Evolutionary conservation across 805 yeast genomes (phyloP).

Genomic region (Starmerella bombi): DNA sequence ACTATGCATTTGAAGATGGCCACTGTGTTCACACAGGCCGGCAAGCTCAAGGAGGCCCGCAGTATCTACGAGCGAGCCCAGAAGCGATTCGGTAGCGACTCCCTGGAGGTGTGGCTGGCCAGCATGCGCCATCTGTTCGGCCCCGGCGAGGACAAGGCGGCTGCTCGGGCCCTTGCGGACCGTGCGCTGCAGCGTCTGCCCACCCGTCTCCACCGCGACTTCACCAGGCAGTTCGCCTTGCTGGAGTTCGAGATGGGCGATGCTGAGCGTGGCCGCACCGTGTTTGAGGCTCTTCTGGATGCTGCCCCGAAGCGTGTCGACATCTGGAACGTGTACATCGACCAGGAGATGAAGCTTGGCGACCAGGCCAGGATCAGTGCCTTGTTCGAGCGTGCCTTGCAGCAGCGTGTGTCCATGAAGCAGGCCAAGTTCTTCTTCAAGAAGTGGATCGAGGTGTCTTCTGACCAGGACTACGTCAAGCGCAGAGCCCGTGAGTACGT

Average conservation of each 20-base stretch:
- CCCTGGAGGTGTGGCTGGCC: slow-evolving; percentile 64
- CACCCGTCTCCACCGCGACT: slow-evolving; percentile 32
- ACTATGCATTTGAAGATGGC: slow-evolving; percentile 69
- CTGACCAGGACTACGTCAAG: slow-evolving; percentile 68
- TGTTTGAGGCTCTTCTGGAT: slow-evolving; percentile 80
- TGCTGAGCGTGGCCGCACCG: slow-evolving; percentile 84
- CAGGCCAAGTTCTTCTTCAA: slow-evolving; percentile 91
- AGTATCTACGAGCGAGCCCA: slow-evolving; percentile 50
- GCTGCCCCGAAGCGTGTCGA: slow-evolving; percentile 88
- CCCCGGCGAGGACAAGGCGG: slow-evolving; percentile 35
- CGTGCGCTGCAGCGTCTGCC: slow-evolving; percentile 49
- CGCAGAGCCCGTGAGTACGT: slow-evolving; percentile 80
- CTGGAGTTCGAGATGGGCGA: slow-evolving; percentile 72
- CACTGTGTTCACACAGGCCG: slow-evolving; percentile 60
- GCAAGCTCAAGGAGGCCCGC: slow-evolving; percentile 58
- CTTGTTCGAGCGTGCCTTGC: slow-evolving; percentile 67
- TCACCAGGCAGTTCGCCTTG: slow-evolving; percentile 78
- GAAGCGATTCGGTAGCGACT: slow-evolving; percentile 65
- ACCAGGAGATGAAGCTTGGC: slow-evolving; percentile 71
- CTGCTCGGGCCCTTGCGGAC: slow-evolving; percentile 54
- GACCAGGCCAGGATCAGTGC: slow-evolving; percentile 52
- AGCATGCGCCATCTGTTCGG: slow-evolving; percentile 58
- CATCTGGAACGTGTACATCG: slow-evolving; percentile 89
- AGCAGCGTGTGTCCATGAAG: slow-evolving; percentile 56
- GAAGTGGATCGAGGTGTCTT: slow-evolving; percentile 80